A percentile compares a stretch with the other conserved stretches of the same genome.
Conservation (phyloP, 2,329 filamentous ascomycete genomes). For the Exophiala spinifera region DNA sequence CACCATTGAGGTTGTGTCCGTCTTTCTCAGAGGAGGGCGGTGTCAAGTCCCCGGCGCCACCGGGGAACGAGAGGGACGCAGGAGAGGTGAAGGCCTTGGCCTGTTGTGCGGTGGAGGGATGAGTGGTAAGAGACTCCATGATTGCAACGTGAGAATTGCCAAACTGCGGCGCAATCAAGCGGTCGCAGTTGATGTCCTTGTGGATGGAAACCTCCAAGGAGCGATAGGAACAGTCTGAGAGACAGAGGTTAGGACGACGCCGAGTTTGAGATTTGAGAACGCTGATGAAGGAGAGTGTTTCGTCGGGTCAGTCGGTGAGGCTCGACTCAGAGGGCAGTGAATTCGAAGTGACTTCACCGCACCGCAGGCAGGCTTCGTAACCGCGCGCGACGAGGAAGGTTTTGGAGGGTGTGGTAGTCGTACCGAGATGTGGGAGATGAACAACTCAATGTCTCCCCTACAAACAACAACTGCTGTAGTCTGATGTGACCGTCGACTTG, state of each 20-base stretch:
- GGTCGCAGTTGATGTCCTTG: slow-evolving; percentile 22
- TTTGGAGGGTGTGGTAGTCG: slow-evolving; percentile 30
- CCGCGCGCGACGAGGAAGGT: slow-evolving; percentile 20
- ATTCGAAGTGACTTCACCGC: slow-evolving; percentile 10
- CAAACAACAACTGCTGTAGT: slow-evolving; percentile 35
- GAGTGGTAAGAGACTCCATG: slow-evolving; percentile 89
- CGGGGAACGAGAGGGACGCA: slow-evolving; percentile 87
- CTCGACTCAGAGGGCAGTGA: slow-evolving; percentile 15
- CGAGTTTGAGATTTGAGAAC: slow-evolving; percentile 1
- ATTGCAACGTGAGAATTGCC: slow-evolving; percentile 37
- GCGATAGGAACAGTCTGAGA: slow-evolving; percentile 32
- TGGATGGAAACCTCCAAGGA: slow-evolving; percentile 23
- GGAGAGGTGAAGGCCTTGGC: slow-evolving; percentile 94
- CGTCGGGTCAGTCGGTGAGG: slow-evolving; percentile 7
- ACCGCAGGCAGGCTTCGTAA: slow-evolving; percentile 12
- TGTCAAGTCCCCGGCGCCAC: slow-evolving; percentile 76
- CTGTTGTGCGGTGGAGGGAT: slow-evolving; percentile 86
- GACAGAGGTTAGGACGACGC: slow-evolving; percentile 11
- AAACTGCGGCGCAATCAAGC: slow-evolving; percentile 31
- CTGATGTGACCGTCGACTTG: slow-evolving; percentile 13
- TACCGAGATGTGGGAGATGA: slow-evolving; percentile 76
- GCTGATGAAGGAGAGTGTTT: slow-evolving; percentile 10
- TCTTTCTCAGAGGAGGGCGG: slow-evolving; percentile 73
- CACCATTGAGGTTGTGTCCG: slow-evolving; percentile 48
- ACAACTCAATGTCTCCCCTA: slow-evolving; percentile 98